phyloP scores from a whole-genome alignment of 192 early-diverging fungal species.

The Backusella morwellensis region DNA sequence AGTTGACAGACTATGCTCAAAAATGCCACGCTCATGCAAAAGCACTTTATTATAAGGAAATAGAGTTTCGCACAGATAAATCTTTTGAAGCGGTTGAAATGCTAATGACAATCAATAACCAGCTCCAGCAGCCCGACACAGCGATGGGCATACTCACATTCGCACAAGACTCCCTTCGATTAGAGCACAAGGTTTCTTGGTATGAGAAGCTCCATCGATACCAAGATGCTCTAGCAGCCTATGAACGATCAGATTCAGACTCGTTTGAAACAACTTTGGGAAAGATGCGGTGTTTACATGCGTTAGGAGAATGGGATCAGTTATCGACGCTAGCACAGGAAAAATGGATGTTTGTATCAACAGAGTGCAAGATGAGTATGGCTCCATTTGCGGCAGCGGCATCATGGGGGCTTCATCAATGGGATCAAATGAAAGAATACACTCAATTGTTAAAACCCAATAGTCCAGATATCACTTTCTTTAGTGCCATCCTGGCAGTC shows the following conservation, averaged over 20 bases:
- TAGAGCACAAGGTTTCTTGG: slow-evolving; percentile 89
- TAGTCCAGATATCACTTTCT: slow-evolving; percentile 80
- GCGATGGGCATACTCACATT: slow-evolving; percentile 92
- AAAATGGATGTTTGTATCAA: slow-evolving; percentile 60
- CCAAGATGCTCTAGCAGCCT: slow-evolving; percentile 89
- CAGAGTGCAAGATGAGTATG: slow-evolving; percentile 66
- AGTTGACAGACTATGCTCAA: slow-evolving; percentile 83
- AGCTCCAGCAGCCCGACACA: slow-evolving; percentile 93
- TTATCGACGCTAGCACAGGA: slow-evolving; percentile 78
- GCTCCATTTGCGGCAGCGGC: slow-evolving; percentile 88
- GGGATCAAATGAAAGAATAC: slow-evolving; percentile 89
- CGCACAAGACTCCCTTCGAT: slow-evolving; percentile 78
- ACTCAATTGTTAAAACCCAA: slow-evolving; percentile 75
- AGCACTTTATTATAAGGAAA: slow-evolving; percentile 97
- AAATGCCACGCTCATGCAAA: slow-evolving; percentile 96
- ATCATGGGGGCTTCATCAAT: slow-evolving; percentile 87
- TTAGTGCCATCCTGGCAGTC: slow-evolving; percentile 79
- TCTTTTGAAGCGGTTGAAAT: slow-evolving; percentile 84
- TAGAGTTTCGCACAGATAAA: slow-evolving; percentile 84
- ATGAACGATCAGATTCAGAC: slow-evolving; percentile 76
- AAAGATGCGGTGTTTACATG: slow-evolving; percentile 89
- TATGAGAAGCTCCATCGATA: slow-evolving; percentile 91
- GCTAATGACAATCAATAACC: slow-evolving; percentile 92
- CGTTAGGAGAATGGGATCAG: slow-evolving; percentile 92
- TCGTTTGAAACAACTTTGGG: slow-evolving; percentile 76